Base-by-base conservation (phyloP, 2,329 filamentous ascomycete genomes). In the Scedosporium apiospermum region DNA sequence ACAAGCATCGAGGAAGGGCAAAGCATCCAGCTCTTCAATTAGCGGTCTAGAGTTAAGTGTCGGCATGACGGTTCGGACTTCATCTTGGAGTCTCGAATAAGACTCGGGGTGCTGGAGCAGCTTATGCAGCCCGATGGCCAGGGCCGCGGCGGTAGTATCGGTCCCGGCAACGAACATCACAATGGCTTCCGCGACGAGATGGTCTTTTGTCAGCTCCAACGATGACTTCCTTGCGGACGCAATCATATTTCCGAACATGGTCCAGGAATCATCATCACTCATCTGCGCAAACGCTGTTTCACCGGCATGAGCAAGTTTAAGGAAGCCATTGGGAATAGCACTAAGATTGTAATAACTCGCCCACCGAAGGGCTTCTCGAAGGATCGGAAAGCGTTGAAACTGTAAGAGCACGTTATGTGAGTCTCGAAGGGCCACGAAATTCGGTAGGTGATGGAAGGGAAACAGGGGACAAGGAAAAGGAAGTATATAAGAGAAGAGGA, bases 141-240 rank as follows among this genome's bases (percentile, higher is more conserved):
- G 55, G 26, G 58, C 46, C 3, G 63, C 58, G 4, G 38, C 60
- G 5, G 14, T 63, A 6, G 58, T 62, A 6, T 61, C 49, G 2
- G 60, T 61, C 6, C 63, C 62, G n/a, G 34, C 44, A 2, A 57
- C 61, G 51, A 64, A 64, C 3, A 61, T 64, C 63, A 61, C 62
- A 3, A 18, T 57, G 30, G 60, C 62, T 18, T 62, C 57, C 9
- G 55, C 34, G 42, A 60, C 57, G 12, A 64, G 49, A 12, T 61
- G 57, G n/a, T 57, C 23, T 26, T 57, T 57, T 16, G 14, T 26
- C 14, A 57, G n/a, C 51, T 57, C 51, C n/a, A 18, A 3, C 10
- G 51, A 57, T 16, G 51, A 30, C 14, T 57, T 57, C 14, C 21
- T 27, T 26, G 51, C n/a, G 4, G 51, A 57, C 16, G 51, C 51